Base-by-base conservation (phyloP, 225 moss, liverwort and hornwort genomes). In the Takakia lepidozioides region DNA sequence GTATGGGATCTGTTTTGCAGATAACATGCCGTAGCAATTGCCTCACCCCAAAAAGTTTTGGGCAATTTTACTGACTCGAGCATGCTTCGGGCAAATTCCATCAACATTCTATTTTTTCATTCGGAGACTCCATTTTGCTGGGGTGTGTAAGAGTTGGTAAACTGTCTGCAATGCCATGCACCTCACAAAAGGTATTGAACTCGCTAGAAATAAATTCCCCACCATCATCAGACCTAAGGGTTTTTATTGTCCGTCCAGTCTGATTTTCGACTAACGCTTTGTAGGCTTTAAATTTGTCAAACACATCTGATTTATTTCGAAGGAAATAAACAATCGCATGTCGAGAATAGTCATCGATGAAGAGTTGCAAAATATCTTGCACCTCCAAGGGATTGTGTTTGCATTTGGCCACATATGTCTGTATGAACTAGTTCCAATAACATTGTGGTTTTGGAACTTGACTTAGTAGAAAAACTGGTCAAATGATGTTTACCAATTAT, bases 11-110 rank as follows among this genome's bases (percentile, higher is more conserved):
- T 0, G 2, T 44, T 60, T 41, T 50, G 38, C 5, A 60, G 0
- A 13, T 51, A 60, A 15, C 16, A 18, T 16, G 59, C 28, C 13
- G 0, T 18, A 2, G 20, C 17, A 10, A 60, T 10, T 1, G 40
- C 50, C 28, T 60, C 59, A 0, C 3, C 59, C 59, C 57, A 50
- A 51, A n/a, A 60, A 8, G n/a, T 2, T 2, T 41, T 51, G 1
- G 35, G 10, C 9, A 60, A 9, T 13, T 26, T 4, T 1, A 37
- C 0, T 2, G 1, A 14, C 9, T 38, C 1, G 8, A 27, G 9
- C 36, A 59, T 38, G 32, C 22, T 14, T 17, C 22, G 0, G 18
- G 24, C 0, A 3, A 3, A 21, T n/a, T 59, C 58, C 11, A 36
- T 5, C 0, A 26, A 32, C 0, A 1, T 48, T 3, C 4, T 2